A percentile compares a stretch with the other conserved stretches of the same genome.
Conservation (phyloP, 768 basidiomycete genomes). For the Mycena alexandri region DNA sequence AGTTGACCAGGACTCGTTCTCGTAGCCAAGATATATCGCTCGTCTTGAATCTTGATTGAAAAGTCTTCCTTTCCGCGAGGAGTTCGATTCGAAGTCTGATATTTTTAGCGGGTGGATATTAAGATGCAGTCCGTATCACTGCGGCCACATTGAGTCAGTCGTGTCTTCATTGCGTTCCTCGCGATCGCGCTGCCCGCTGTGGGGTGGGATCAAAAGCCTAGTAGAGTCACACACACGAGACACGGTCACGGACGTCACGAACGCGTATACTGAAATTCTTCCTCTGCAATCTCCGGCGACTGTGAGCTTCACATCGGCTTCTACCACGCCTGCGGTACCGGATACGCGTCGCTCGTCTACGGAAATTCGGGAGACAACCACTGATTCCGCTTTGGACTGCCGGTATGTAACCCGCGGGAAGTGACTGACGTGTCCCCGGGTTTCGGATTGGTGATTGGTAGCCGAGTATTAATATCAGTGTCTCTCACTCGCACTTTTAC, state of each 20-base stretch:
- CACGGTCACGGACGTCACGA: too few relatives aligned
- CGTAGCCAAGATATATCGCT: too few relatives aligned
- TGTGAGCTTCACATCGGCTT: not conserved
- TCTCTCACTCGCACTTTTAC: not conserved
- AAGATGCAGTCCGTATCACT: not conserved
- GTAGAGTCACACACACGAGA: too few relatives aligned
- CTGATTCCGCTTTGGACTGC: too few relatives aligned
- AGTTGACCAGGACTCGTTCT: too few relatives aligned
- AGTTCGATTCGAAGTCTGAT: not conserved
- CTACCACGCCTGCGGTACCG: conserved; percentile 19
- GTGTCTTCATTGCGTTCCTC: too few relatives aligned
- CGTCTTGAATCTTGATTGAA: too few relatives aligned
- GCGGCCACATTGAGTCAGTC: too few relatives aligned
- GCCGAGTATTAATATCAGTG: conserved; percentile 1
- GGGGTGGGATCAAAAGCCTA: too few relatives aligned
- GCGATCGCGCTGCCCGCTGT: too few relatives aligned
- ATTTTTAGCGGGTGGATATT: not conserved
- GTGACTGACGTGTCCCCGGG: conserved; percentile 6
- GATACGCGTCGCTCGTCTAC: conserved; percentile 4
- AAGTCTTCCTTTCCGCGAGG: not conserved
- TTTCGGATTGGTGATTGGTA: conserved; percentile 11
- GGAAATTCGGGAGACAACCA: not conserved
- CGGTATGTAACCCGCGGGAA: too few relatives aligned
- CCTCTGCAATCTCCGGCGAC: not conserved
- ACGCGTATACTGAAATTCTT: too few relatives aligned